Conservation (phyloP, 768 basidiomycete genomes). For the Hericium erinaceus region DNA sequence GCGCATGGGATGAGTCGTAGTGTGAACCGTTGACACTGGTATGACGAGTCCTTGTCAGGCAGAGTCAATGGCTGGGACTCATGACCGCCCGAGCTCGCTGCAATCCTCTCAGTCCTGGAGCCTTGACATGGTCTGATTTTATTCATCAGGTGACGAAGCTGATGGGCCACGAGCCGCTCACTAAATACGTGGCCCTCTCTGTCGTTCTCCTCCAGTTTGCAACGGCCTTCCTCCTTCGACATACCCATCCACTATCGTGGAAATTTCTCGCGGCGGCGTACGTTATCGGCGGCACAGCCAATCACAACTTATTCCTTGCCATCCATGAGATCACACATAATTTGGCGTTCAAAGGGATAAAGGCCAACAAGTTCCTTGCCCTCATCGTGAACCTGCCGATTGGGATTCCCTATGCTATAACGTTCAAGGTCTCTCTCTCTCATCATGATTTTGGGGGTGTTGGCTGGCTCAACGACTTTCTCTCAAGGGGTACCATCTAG, state of each 20-base stretch:
- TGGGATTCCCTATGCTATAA: slow-evolving; percentile 88
- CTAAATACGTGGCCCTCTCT: slow-evolving; percentile 79
- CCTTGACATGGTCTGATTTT: neutral
- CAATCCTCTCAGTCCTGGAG: neutral
- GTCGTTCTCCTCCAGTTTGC: slow-evolving; percentile 75
- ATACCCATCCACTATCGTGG: slow-evolving; percentile 59
- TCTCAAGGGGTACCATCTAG: slow-evolving; percentile 77
- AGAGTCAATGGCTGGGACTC: neutral
- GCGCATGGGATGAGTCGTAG: no score
- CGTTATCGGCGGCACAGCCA: slow-evolving; percentile 84
- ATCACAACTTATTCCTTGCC: slow-evolving; percentile 96
- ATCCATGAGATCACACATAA: slow-evolving; percentile 99
- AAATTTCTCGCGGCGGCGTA: slow-evolving; percentile 75
- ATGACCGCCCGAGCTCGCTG: neutral
- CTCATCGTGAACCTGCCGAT: slow-evolving; percentile 91
- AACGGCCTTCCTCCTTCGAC: slow-evolving; percentile 54
- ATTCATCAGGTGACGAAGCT: slow-evolving; percentile 73
- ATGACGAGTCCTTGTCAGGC: no score
- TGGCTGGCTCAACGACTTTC: neutral
- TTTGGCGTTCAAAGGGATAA: slow-evolving; percentile 78
- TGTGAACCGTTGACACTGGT: no score
- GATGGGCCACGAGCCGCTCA: slow-evolving; percentile 91
- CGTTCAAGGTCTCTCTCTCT: slow-evolving; percentile 68
- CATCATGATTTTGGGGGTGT: neutral
- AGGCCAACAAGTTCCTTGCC: slow-evolving; percentile 78